A percentile compares a stretch with the other conserved stretches of the same genome.
These are phyloP conservation scores for Aureobasidium sp. DNA, from an alignment of 2,329 filamentous ascomycete genomes.

Conservation along the genomic window DNA sequence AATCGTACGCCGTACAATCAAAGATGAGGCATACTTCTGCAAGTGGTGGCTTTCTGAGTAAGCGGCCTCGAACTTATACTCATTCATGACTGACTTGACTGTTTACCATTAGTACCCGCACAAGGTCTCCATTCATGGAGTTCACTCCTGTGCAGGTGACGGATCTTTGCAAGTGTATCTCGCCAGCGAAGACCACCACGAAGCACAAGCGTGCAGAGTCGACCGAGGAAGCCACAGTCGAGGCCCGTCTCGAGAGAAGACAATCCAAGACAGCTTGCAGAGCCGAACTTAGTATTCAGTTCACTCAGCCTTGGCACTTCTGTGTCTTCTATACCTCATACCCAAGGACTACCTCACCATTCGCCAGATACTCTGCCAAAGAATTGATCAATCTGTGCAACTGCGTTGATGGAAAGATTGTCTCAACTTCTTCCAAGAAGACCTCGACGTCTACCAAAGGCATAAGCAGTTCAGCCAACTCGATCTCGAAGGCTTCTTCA, in stretches of 20 bases:
- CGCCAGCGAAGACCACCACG: neutral
- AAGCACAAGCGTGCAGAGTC: neutral
- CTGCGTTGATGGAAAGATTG: neutral
- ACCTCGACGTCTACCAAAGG: neutral
- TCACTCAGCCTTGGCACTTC: neutral
- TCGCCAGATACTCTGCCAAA: neutral
- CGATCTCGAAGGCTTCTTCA: neutral
- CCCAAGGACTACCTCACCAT: neutral
- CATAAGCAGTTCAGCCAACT: neutral
- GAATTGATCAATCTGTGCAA: neutral
- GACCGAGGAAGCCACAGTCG: neutral
- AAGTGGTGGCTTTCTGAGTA: neutral
- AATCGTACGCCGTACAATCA: neutral
- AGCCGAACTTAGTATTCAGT: neutral
- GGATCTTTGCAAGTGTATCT: neutral
- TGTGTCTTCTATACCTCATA: neutral
- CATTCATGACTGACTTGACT: neutral
- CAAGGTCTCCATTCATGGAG: neutral
- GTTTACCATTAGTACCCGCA: neutral
- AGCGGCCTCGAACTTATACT: neutral
- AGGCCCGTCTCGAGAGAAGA: neutral
- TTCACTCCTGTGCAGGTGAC: neutral
- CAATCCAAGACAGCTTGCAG: neutral
- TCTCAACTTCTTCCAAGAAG: neutral
- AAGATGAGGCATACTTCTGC: neutral